A percentile compares a stretch with the other conserved stretches of the same genome.
phyloP scores from a whole-genome alignment of 2,329 filamentous ascomycete genomes.

The Exophiala alcalophila region DNA sequence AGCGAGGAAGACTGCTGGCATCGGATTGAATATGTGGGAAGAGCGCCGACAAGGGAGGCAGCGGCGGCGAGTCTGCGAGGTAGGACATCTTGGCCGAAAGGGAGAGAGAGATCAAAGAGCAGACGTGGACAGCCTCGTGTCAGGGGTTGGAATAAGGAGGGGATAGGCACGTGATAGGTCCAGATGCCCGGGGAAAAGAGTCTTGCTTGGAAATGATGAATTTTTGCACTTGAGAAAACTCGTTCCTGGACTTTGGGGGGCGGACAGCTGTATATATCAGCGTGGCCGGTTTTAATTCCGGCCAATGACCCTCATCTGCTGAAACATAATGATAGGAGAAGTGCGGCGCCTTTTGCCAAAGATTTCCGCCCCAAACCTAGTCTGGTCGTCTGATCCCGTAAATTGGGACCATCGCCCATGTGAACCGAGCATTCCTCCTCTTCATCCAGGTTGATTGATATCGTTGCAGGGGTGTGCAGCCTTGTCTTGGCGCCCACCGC shows the following conservation, averaged over 20 bases:
- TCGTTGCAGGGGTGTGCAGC: background rate
- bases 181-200: too few relatives aligned
- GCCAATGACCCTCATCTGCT: conserved; percentile 20
- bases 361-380: background rate
- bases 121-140: too few relatives aligned
- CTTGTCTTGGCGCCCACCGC: too few relatives aligned
- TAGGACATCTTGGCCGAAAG: conserved; percentile 17
- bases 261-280: conserved; percentile 22
- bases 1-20: conserved; percentile 40
- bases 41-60: conserved; percentile 38
- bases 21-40: conserved; percentile 47
- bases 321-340: conserved; percentile 28
- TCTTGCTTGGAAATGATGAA: too few relatives aligned
- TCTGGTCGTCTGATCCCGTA: background rate
- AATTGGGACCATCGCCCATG: too few relatives aligned
- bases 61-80: conserved; percentile 27
- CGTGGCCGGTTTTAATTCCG: conserved; percentile 30
- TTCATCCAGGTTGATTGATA: too few relatives aligned
- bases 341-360: conserved; percentile 15
- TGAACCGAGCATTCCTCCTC: too few relatives aligned
- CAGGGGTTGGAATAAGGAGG: too few relatives aligned
- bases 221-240: too few relatives aligned
- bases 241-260: background rate
- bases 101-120: too few relatives aligned
- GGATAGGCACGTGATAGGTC: conserved; percentile 3